Evolutionary conservation across 2,329 filamentous ascomycete genomes (phyloP).

Genomic region (Curvularia verruculosa): DNA sequence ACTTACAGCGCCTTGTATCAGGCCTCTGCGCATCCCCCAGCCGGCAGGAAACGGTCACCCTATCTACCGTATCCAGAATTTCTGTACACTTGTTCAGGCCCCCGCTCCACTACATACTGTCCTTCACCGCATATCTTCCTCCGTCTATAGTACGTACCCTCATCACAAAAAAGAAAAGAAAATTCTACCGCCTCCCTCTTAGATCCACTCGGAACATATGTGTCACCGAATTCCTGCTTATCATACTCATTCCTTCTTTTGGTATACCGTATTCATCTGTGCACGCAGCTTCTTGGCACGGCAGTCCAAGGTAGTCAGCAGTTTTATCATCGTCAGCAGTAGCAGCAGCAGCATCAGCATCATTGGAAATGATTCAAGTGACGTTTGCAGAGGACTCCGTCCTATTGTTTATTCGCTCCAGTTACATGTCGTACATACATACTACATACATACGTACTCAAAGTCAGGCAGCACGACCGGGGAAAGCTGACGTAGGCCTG

Average conservation of each 20-base stretch:
- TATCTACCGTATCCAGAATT: background rate
- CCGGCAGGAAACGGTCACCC: background rate
- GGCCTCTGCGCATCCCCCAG: background rate
- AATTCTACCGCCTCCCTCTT: background rate
- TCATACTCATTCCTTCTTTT: background rate
- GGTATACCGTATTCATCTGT: background rate
- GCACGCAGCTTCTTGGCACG: background rate
- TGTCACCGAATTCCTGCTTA: background rate
- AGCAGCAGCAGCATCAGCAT: background rate
- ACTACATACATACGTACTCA: too few relatives aligned
- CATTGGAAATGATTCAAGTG: background rate
- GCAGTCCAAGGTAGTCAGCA: background rate
- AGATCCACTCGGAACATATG: background rate
- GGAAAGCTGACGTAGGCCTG: slow-evolving; percentile 17
- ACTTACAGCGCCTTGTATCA: background rate
- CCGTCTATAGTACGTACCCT: background rate
- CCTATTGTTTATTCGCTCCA: background rate
- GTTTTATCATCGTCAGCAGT: background rate
- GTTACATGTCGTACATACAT: slow-evolving; percentile 5
- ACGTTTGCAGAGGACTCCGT: slow-evolving; percentile 5
- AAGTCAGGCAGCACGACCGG: slow-evolving; percentile 17
- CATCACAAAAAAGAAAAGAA: background rate
- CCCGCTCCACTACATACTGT: slow-evolving; percentile 2
- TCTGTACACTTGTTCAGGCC: background rate
- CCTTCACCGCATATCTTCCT: slow-evolving; percentile 1